These are phyloP conservation scores for Botrytis fabae DNA, from an alignment of 2,329 filamentous ascomycete genomes.

Conservation along the genomic window DNA sequence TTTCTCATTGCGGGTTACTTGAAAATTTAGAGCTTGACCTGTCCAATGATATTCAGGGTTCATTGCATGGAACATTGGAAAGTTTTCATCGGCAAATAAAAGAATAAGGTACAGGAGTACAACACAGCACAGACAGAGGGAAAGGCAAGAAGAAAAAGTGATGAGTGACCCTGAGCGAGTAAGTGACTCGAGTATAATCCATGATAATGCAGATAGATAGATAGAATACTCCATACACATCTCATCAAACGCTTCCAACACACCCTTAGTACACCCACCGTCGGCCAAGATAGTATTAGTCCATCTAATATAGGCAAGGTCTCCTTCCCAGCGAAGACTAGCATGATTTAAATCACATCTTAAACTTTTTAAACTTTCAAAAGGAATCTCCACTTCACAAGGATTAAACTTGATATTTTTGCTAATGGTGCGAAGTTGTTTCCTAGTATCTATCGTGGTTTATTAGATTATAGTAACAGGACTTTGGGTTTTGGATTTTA, in stretches of 20 bases:
- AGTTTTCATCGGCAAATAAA: neutral
- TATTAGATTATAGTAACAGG: neutral
- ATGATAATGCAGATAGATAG: neutral
- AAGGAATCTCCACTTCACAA: conserved; percentile 5
- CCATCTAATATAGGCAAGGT: neutral
- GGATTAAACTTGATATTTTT: neutral
- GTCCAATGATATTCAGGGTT: neutral
- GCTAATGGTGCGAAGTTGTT: neutral
- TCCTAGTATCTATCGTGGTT: neutral
- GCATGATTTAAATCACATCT: neutral
- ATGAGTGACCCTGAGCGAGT: neutral
- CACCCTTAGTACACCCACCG: neutral
- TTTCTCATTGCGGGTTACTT: neutral
- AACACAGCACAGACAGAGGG: neutral
- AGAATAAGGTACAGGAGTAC: neutral
- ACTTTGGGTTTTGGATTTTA: neutral
- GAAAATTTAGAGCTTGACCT: neutral
- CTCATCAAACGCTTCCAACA: neutral
- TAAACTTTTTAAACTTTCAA: neutral
- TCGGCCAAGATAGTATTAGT: neutral
- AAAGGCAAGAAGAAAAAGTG: neutral
- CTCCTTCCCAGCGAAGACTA: neutral
- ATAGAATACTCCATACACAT: neutral
- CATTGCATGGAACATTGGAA: neutral
- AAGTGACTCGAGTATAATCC: neutral